These are phyloP conservation scores for Cytospora paraplurivora DNA, from an alignment of 2,329 filamentous ascomycete genomes.

Conservation along the genomic window DNA sequence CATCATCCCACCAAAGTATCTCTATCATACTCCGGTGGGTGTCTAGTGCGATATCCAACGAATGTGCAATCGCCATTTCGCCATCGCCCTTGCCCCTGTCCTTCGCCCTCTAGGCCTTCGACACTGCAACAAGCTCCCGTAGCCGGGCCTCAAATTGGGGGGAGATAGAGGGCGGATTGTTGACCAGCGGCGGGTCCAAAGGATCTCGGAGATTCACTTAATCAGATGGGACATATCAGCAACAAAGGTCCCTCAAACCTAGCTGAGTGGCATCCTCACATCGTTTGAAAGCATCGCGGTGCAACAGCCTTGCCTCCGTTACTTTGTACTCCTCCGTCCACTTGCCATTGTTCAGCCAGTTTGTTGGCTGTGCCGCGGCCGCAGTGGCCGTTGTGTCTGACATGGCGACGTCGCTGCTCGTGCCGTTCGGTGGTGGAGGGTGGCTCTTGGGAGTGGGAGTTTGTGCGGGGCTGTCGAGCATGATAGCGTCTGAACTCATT, in stretches of 20 bases:
- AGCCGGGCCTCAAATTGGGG: conserved; percentile 45
- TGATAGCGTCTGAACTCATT: conserved; percentile 27
- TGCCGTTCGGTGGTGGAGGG: neutral
- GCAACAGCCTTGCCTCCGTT: conserved; percentile 43
- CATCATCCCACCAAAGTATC: neutral
- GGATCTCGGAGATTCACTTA: conserved; percentile 49
- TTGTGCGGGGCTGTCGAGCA: conserved; percentile 29
- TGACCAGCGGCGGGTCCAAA: conserved; percentile 39
- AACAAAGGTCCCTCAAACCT: neutral
- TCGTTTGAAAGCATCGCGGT: conserved; percentile 48
- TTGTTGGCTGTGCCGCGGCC: conserved; percentile 13
- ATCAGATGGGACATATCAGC: conserved; percentile 30
- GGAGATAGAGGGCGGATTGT: conserved; percentile 42
- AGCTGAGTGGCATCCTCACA: conserved; percentile 38
- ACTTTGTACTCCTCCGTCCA: conserved; percentile 48
- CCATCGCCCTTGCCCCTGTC: neutral
- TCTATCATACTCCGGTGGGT: neutral
- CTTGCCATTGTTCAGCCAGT: conserved; percentile 40
- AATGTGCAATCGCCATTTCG: neutral
- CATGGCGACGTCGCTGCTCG: conserved; percentile 24
- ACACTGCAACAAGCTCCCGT: conserved; percentile 39
- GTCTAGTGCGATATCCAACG: no score
- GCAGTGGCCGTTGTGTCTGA: conserved; percentile 10
- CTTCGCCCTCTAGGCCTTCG: conserved; percentile 5
- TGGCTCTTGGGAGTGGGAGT: conserved; percentile 26